Percentiles rank a stretch among this genome's conserved stretches.
phyloP scores from a whole-genome alignment of 805 yeast species.

The Clavispora phyllophila region DNA sequence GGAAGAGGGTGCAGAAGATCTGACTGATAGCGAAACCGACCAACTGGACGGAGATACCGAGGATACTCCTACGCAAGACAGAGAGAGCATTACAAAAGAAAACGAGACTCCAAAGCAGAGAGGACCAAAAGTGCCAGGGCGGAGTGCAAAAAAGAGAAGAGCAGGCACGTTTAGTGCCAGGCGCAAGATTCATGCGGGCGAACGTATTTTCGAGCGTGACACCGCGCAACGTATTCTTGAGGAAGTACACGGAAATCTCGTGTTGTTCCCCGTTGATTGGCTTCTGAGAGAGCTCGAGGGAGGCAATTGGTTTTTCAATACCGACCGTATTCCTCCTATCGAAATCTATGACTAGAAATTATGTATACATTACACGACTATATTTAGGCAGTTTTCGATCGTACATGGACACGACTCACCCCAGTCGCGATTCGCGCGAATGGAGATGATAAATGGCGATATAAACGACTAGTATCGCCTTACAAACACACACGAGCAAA shows the following conservation, averaged over 20 bases:
- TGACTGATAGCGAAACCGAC: background rate
- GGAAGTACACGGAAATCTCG: conserved; percentile 81
- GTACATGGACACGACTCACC: background rate
- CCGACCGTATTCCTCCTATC: conserved; percentile 91
- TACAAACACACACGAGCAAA: background rate
- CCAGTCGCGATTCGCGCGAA: background rate
- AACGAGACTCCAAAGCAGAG: background rate
- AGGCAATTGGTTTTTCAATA: conserved; percentile 92
- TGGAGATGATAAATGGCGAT: no score
- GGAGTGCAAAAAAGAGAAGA: conserved; percentile 21
- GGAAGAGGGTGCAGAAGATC: background rate
- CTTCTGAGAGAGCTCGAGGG: conserved; percentile 77
- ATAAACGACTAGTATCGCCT: background rate
- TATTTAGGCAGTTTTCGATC: background rate
- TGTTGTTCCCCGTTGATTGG: conserved; percentile 93
- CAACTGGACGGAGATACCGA: background rate
- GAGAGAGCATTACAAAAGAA: background rate
- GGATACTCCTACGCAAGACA: background rate
- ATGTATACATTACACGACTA: background rate
- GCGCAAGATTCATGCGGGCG: conserved; percentile 32
- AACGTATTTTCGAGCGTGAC: conserved; percentile 60
- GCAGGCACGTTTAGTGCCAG: conserved; percentile 34
- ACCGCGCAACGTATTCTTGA: conserved; percentile 70
- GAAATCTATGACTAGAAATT: conserved; percentile 57
- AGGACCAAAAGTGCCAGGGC: conserved; percentile 10